phyloP scores from a whole-genome alignment of 1,284 basidiomycete species.

The Gymnopus androsaceus region DNA sequence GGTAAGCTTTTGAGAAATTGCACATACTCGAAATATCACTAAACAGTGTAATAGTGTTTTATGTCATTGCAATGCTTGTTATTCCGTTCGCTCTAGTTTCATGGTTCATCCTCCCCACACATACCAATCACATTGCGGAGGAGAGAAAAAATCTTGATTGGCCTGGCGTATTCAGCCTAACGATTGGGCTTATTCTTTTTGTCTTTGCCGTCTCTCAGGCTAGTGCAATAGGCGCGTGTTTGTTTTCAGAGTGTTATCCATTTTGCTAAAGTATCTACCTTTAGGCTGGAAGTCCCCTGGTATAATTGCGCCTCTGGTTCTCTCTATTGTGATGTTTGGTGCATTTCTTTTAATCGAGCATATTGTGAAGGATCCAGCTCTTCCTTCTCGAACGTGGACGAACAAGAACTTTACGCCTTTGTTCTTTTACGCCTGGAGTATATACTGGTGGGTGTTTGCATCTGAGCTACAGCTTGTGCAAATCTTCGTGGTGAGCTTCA shows the following conservation, averaged over 20 bases:
- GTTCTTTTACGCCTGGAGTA: conserved; percentile 24
- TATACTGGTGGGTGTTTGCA: conserved; percentile 23
- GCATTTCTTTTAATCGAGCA: conserved; percentile 20
- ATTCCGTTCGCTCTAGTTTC: conserved; percentile 18
- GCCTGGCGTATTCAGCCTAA: conserved; percentile 20
- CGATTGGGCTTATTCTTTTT: conserved; percentile 21
- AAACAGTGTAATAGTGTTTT: conserved; percentile 16
- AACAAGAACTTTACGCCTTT: conserved; percentile 21
- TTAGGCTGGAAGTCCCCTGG: conserved; percentile 21
- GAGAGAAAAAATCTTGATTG: conserved; percentile 19
- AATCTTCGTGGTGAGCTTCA: conserved; percentile 2
- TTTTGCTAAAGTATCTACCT: background rate
- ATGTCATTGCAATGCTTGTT: conserved; percentile 22
- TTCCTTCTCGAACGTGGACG: conserved; percentile 22
- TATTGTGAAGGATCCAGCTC: conserved; percentile 20
- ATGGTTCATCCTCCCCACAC: conserved; percentile 22
- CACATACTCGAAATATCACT: background rate
- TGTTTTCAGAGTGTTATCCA: background rate
- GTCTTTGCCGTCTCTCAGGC: conserved; percentile 23
- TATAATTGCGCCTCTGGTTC: conserved; percentile 21
- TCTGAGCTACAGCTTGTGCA: conserved; percentile 15
- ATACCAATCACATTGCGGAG: background rate
- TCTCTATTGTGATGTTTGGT: conserved; percentile 20
- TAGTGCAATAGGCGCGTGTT: conserved; percentile 11
- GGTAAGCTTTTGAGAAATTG: conserved; percentile 15